phyloP scores from a whole-genome alignment of 2,329 filamentous ascomycete species.

The Alternaria postmessia region DNA sequence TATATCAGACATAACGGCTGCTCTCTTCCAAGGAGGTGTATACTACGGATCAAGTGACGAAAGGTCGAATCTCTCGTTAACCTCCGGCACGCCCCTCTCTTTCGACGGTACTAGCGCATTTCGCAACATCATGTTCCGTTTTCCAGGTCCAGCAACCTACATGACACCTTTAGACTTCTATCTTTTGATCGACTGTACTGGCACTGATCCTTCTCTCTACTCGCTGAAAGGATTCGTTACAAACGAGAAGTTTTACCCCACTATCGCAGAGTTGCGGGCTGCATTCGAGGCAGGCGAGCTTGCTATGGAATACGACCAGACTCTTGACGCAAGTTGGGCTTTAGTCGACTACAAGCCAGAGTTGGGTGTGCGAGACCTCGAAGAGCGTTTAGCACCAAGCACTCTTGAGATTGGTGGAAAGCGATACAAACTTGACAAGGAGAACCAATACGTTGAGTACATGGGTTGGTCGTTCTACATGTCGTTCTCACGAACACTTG shows the following conservation, averaged over 20 bases:
- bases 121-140: conserved; percentile 55
- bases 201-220: conserved; percentile 56
- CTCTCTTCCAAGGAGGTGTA: conserved; percentile 45
- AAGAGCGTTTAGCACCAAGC: conserved; percentile 55
- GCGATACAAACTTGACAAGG: conserved; percentile 54
- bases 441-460: conserved; percentile 58
- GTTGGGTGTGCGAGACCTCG: conserved; percentile 37
- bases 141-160: conserved; percentile 51
- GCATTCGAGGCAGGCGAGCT: conserved; percentile 55
- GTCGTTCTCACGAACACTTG: conserved; percentile 58
- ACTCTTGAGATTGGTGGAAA: conserved; percentile 52
- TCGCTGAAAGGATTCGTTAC: conserved; percentile 56
- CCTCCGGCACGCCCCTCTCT: conserved; percentile 42
- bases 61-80: conserved; percentile 31
- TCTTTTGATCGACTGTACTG: conserved; percentile 54
- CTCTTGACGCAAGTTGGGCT: conserved; percentile 58
- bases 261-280: conserved; percentile 57
- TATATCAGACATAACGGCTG: conserved; percentile 57
- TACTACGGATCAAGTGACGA: conserved; percentile 34
- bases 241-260: conserved; percentile 62
- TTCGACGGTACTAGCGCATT: conserved; percentile 54
- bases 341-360: conserved; percentile 51
- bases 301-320: conserved; percentile 56
- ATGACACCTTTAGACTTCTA: conserved; percentile 58
- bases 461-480: conserved; percentile 63